Evolutionary conservation across 768 basidiomycete species (phyloP), one percentile per base, ranked within the genome.

Genomic region (Naematelia encephala): DNA sequence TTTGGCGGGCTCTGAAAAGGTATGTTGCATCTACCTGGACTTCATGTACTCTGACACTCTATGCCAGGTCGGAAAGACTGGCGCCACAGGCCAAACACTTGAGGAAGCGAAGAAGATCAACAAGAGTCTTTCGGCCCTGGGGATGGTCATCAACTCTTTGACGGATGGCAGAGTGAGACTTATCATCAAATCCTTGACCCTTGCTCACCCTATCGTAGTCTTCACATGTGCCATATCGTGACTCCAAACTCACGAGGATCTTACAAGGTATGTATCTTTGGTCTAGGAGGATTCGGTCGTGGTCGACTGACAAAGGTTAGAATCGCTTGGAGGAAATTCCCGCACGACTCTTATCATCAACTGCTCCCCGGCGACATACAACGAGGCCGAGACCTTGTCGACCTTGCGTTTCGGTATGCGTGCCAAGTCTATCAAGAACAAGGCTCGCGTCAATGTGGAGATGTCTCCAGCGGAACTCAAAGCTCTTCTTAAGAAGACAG

Each of bases 71-170:
- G 94, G 94, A 49, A 99, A 99, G 82, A 99, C 96, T 43, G 96
- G 96, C 19, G 96, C 96, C 51, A 97, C 93, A 1, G 96, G 96
- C 1, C 97, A 99, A 77, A 99, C 96, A 23, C 80, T 99, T 5
- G 96, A 99, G 78, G 96, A 99, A 79, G 96, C 96, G 13, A 99
- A 99, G 86, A 99, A 99, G 83, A 99, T 99, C 80, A 99, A 99
- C 81, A 99, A 99, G 79, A 91, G 89, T 26, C 80, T 99, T 25
- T 94, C 91, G 16, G 96, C 96, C 11, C 84, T 99, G 63, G 96
- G 96, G 34, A 98, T 98, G 92, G 96, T 99, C 72, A 99, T 99
- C 74, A 99, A 99, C 69, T 92, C 94, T 3, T 80, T 99, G 62
- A 99, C 96, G 4, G 96, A 99, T 72, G 82, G 86, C 61, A 99